phyloP scores from a whole-genome alignment of 2,329 filamentous ascomycete genomes.

The Aspergillus sp. region DNA sequence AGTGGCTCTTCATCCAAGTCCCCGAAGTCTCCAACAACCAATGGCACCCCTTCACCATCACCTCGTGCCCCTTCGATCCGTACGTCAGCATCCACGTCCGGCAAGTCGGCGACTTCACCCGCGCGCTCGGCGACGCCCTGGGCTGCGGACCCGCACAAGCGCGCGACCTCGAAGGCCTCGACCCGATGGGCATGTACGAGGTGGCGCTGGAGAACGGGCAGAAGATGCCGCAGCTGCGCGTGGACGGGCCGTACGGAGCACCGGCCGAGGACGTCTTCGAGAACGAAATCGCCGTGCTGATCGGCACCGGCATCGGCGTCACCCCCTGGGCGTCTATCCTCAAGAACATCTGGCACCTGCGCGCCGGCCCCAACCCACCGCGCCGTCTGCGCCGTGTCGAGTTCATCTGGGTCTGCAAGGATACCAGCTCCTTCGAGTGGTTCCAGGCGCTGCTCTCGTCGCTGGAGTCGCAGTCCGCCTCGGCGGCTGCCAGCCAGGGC shows the following conservation, averaged over 20 bases:
- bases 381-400: conserved; percentile 88
- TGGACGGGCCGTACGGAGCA: conserved; percentile 94
- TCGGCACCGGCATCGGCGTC: conserved; percentile 79
- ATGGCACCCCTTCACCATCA: conserved; percentile 99
- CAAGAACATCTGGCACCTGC: conserved; percentile 98
- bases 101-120: conserved; percentile 95
- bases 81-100: conserved; percentile 94
- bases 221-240: conserved; percentile 82
- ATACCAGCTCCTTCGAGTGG: conserved; percentile 96
- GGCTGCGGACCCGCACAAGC: conserved; percentile 84
- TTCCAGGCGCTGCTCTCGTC: conserved; percentile 92
- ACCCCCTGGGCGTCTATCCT: conserved; percentile 85
- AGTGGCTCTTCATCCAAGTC: conserved; percentile 96
- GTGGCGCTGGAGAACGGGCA: conserved; percentile 91
- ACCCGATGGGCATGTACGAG: conserved; percentile 96
- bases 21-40: conserved; percentile 84
- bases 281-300: conserved; percentile 76
- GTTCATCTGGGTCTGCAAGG: conserved; percentile 98
- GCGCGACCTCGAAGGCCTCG: conserved; percentile 85
- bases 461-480: conserved; percentile 80
- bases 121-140: conserved; percentile 89
- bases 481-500: conserved; percentile 58
- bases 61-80: conserved; percentile 92
- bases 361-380: conserved; percentile 84
- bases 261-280: conserved; percentile 98